Conservation (phyloP, 2,329 filamentous ascomycete species). For the Fusarium concolor region DNA sequence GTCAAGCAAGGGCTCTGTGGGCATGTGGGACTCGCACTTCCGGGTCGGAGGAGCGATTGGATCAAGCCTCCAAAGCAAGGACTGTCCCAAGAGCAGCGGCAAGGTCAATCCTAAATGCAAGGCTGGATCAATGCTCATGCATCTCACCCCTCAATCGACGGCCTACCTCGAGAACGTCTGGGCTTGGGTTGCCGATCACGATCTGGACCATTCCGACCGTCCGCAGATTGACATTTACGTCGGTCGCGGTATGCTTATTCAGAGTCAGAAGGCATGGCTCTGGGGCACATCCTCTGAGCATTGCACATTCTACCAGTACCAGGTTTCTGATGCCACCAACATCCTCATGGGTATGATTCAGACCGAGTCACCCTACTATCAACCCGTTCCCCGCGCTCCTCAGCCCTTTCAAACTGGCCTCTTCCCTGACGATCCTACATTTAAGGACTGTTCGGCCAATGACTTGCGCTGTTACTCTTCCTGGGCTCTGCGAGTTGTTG, state of each 20-base stretch:
- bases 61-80: slow-evolving; percentile 21
- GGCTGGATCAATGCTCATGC: slow-evolving; percentile 66
- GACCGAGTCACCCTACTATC: slow-evolving; percentile 46
- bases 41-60: slow-evolving; percentile 56
- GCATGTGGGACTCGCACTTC: slow-evolving; percentile 64
- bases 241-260: slow-evolving; percentile 53
- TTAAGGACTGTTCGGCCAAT: neutral
- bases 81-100: slow-evolving; percentile 38
- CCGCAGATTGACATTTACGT: slow-evolving; percentile 53
- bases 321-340: slow-evolving; percentile 59
- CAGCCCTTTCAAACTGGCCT: slow-evolving; percentile 54
- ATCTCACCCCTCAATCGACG: slow-evolving; percentile 58
- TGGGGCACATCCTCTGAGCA: slow-evolving; percentile 42
- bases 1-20: slow-evolving; percentile 53
- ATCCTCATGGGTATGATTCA: slow-evolving; percentile 63
- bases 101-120: slow-evolving; percentile 60
- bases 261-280: slow-evolving; percentile 48
- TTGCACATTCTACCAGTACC: slow-evolving; percentile 60
- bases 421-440: slow-evolving; percentile 21
- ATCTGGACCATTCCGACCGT: slow-evolving; percentile 1
- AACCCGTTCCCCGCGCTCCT: slow-evolving; percentile 32
- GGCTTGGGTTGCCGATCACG: slow-evolving; percentile 77
- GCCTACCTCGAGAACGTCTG: slow-evolving; percentile 66
- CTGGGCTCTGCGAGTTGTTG: slow-evolving; percentile 41
- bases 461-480: slow-evolving; percentile 15